Base-by-base conservation (phyloP, 2,329 filamentous ascomycete species). In the Alternaria sp. region DNA sequence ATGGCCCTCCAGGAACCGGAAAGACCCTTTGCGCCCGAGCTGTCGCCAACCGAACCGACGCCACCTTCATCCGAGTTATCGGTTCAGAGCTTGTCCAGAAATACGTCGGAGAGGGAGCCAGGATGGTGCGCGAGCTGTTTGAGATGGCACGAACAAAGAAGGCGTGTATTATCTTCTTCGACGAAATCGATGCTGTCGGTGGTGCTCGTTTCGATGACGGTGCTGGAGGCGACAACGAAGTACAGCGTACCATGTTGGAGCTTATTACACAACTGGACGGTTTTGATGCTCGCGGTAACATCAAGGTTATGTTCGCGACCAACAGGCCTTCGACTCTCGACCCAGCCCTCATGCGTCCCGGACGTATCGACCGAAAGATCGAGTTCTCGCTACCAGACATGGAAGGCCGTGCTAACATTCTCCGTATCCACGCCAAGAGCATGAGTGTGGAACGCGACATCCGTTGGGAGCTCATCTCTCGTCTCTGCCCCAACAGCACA, bases 81-180 rank as follows among this genome's bases (percentile, higher is more conserved):
- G 96, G 96, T 69, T 97, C 93, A 74, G 96, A 99, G 81, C 84
- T 99, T 75, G 96, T 99, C 9, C 96, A 99, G 83, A 99, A 99
- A 84, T 99, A 99, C 79, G 96, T 99, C 17, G 96, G 96, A 79
- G 96, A 99, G 81, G 96, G 96, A 79, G 96, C 96, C 6, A 89
- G 96, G 74, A 99, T 99, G 96, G 96, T 99, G 19, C 90, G 96
- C 75, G 96, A 99, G 84, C 88, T 99, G 3, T 99, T 99, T 81
- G 96, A 99, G 84, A 99, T 99, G 96, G 96, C 96, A 10, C 90
- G 96, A 73, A 98, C 96, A 61, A 99, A 99, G 88, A 99, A 99
- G 84, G 96, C 96, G 1, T 99, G 96, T 82, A 99, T 99, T 79
- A 99, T 99, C 83, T 99, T 99, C 89, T 97, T 97, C 77, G 96